Base-by-base conservation (phyloP, 495 filamentous ascomycete genomes). In the Hyaloscypha hepaticicola region DNA sequence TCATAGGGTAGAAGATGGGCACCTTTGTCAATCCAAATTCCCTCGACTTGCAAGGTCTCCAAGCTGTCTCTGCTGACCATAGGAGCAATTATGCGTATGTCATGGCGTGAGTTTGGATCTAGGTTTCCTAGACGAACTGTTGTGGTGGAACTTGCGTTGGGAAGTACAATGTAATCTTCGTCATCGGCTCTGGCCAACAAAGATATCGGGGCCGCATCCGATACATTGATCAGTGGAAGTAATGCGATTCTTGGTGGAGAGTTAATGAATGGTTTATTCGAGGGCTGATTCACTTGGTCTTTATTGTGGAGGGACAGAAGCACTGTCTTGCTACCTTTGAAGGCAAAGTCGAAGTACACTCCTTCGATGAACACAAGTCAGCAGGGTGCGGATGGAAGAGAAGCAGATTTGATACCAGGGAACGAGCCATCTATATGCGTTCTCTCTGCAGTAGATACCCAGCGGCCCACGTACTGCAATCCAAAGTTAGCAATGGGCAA, bases 281-380 rank as follows among this genome's bases (percentile, higher is more conserved):
- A 31, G 25, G n/a, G 63, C 26, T 27, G 55, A 26, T 28, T 60
- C 12, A 16, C 25, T 61, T 9, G 48, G 11, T 63, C 26, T n/a
- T 56, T 57, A 48, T 78, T 78, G 25, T 69, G 69, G 26, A 78
- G 72, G n/a, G 76, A 72, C 5, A 78, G 58, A 26, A 77, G 58
- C 45, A 78, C 26, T 8, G 73, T 71, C 25, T 65, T 72, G 0
- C 68, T 77, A 26, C 70, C 72, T 26, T 65, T 72, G 21, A 78
- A 59, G 0, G 51, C 66, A 60, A 77, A 67, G 25, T 78, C 76
- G 62, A 77, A 74, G 56, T 77, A 78, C 21, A 77, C 76, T 7
- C 76, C 76, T 77, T 5, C 5, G 24, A 14, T 6, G 31, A 33
- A 45, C 1, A 45, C 12, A 27, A 21, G 24, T 33, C 12, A 58